Evolutionary conservation across 768 basidiomycete species (phyloP).

Genomic region (Kwoniella botswanensis): DNA sequence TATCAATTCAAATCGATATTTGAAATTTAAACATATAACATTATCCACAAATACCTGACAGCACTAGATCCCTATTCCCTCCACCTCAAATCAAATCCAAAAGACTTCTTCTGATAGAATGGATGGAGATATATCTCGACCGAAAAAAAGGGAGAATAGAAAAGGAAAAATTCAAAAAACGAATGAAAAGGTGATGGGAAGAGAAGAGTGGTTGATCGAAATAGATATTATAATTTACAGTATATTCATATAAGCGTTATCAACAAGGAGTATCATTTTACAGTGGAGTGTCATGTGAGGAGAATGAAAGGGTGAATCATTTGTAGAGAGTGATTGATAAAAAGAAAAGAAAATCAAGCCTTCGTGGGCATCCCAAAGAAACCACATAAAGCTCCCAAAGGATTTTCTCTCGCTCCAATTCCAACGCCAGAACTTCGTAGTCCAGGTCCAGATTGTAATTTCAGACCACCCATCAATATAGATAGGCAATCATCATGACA

Average conservation of each 20-base stretch:
- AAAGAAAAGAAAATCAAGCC: constrained; percentile 2
- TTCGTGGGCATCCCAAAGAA: constrained; percentile 28
- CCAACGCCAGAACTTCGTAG: constrained; percentile 1
- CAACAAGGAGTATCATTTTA: not conserved
- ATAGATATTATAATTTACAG: not conserved
- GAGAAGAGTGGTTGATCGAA: not conserved
- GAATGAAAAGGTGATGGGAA: not conserved
- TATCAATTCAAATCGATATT: not conserved
- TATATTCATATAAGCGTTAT: not conserved
- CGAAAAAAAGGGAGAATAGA: not conserved
- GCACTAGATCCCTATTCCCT: not conserved
- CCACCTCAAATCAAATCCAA: not conserved
- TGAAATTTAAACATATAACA: not conserved
- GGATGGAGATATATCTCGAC: not conserved
- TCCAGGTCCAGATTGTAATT: constrained; percentile 37
- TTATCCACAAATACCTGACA: not conserved
- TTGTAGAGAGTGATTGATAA: not conserved
- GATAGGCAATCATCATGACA: constrained; percentile 25
- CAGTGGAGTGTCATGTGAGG: not conserved
- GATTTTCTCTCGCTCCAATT: constrained; percentile 37
- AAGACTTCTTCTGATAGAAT: too few relatives aligned
- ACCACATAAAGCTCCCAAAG: constrained; percentile 33
- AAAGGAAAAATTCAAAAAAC: not conserved
- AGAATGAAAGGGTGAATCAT: not conserved
- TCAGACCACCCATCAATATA: constrained; percentile 35